These are phyloP conservation scores for Aspergillus uvarum DNA, from an alignment of 2,329 filamentous ascomycete genomes.

Conservation along the genomic window DNA sequence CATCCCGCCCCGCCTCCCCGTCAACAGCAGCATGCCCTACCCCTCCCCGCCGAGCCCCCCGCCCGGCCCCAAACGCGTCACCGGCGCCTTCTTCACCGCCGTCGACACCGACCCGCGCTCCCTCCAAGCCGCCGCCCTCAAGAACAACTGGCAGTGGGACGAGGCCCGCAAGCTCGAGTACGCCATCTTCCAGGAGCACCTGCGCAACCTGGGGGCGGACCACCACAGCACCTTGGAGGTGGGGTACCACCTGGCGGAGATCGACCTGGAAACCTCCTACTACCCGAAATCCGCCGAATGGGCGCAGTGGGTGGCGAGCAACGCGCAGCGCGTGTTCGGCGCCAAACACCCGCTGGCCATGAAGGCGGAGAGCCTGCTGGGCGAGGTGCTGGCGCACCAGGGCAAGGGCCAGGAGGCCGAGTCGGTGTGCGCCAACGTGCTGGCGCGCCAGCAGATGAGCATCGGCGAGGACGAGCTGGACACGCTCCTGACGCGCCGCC, in stretches of 20 bases:
- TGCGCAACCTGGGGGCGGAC: constrained; percentile 29
- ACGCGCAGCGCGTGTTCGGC: constrained; percentile 28
- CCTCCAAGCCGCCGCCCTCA: constrained; percentile 26
- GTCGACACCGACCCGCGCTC: constrained; percentile 31
- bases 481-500: constrained; percentile 31
- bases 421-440: constrained; percentile 32
- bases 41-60: constrained; percentile 15
- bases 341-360: constrained; percentile 28
- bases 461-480: constrained; percentile 34
- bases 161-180: constrained; percentile 31
- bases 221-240: constrained; percentile 29
- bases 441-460: constrained; percentile 34
- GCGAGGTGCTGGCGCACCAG: constrained; percentile 27
- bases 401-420: constrained; percentile 31
- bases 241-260: constrained; percentile 30
- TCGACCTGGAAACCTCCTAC: constrained; percentile 26
- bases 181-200: constrained; percentile 32
- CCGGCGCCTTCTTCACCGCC: constrained; percentile 22
- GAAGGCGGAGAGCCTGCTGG: constrained; percentile 31
- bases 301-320: constrained; percentile 32
- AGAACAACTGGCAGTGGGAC: constrained; percentile 30
- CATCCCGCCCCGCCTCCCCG: constrained; percentile 29
- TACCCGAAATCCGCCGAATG: constrained; percentile 30
- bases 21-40: constrained; percentile 31
- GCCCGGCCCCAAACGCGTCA: constrained; percentile 13